Percentiles rank a stretch among this genome's conserved stretches.
Conservation (phyloP, 208 protist genomes). For the Tetramitus jugosus region DNA sequence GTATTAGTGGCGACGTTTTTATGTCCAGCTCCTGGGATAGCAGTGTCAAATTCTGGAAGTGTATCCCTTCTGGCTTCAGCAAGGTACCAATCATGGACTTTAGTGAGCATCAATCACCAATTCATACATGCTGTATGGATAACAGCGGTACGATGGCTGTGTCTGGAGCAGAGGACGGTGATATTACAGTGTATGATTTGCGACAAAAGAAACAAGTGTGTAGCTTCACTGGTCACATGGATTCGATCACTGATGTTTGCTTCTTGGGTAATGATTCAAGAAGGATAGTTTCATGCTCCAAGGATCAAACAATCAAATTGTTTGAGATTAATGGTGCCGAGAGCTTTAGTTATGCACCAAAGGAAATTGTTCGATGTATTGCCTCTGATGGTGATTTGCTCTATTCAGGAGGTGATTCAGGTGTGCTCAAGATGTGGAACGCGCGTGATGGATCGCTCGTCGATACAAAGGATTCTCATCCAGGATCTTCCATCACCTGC, state of each 20-base stretch:
- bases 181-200: not conserved
- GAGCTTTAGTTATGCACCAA: not conserved
- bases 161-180: not conserved
- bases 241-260: not conserved
- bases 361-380: not conserved
- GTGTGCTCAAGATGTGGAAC: not conserved
- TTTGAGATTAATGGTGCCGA: not conserved
- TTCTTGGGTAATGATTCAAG: not conserved
- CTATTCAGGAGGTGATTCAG: not conserved
- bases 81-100: not conserved
- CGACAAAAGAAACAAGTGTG: not conserved
- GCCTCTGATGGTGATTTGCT: not conserved
- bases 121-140: not conserved
- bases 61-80: not conserved
- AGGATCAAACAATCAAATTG: constrained; percentile 5
- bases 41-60: not conserved
- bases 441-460: not conserved
- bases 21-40: not conserved
- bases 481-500: too few relatives aligned
- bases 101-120: not conserved
- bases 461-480: not conserved
- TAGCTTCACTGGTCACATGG: not conserved
- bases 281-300: not conserved
- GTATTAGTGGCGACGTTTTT: not conserved
- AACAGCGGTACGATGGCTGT: not conserved